Evolutionary conservation across 345 rosid species (phyloP), one percentile per base, ranked within the genome.

Genomic region (Cardiospermum halicacabum): DNA sequence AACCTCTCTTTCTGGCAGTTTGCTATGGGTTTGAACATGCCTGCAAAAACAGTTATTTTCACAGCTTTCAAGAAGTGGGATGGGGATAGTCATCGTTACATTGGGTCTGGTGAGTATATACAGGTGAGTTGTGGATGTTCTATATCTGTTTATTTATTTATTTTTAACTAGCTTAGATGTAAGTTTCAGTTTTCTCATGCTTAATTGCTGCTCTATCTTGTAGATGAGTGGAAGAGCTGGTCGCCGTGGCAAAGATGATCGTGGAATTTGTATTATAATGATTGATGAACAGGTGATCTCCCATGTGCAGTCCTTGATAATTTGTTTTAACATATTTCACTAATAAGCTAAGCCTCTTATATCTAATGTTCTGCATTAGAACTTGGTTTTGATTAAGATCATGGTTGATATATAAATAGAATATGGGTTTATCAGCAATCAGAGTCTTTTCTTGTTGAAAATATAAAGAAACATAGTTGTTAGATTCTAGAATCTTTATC

Each of bases 201-300:
- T 49, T 32, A 27, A 22, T 54, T 58, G 22, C 26, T 62, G 42
- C 58, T 75, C 66, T 58, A 65, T 54, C 64, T 50, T 76, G 67
- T 68, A 94, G 99, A 94, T 94, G 99, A 94, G 99, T 66, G 97
- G 99, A 71, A 83, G 97, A 72, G 99, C 99, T 79, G 99, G 99
- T 69, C 96, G 99, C 21, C 97, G 99, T 74, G 97, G 99, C 70
- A 94, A 91, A 75, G 99, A 89, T 49, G 96, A 89, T 25, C 96
- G 96, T 22, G 99, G 97, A 28, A 94, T 94, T 59, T 94, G 97
- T 78, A 87, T 94, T 60, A 87, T 91, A 72, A 94, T 94, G 99
- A 73, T 94, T 71, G 95, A 94, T 82, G 99, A 91, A 69, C 89
- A 81, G 92, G 99, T 94, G 18, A 4, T 51, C 39, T 58, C 8